Percentiles rank a stretch among this genome's conserved stretches.
phyloP scores from a whole-genome alignment of 176 grass and related monocot species.

The Oryza brachyantha region DNA sequence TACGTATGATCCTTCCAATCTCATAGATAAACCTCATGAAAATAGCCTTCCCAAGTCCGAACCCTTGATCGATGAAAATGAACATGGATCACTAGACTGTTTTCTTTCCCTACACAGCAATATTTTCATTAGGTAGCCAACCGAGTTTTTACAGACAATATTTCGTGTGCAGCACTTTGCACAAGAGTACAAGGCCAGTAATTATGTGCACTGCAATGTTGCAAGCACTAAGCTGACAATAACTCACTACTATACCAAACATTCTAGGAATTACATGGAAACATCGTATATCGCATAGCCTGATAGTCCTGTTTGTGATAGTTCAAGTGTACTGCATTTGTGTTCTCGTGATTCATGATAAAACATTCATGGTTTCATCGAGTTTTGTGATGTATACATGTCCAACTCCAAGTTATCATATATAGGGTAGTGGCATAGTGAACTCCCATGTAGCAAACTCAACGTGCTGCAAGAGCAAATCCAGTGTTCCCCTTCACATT shows the following conservation, averaged over 20 bases:
- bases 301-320: too few species aligned
- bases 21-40: too few species aligned
- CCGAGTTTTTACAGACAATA: background rate
- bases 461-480: constrained; percentile 69
- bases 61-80: background rate
- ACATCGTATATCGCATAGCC: too few species aligned
- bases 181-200: background rate
- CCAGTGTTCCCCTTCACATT: constrained; percentile 48
- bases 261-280: too few species aligned
- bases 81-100: background rate
- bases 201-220: background rate
- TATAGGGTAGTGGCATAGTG: background rate
- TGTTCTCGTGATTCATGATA: background rate
- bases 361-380: background rate
- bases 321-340: background rate
- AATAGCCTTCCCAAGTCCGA: too few species aligned
- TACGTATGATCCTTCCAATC: too few species aligned
- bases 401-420: background rate
- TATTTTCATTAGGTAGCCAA: background rate
- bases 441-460: background rate
- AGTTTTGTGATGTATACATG: background rate
- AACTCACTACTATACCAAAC: too few species aligned
- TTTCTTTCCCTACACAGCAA: background rate
- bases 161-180: too few species aligned
- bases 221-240: background rate